These are phyloP conservation scores for Dianthus caryophyllus DNA, from an alignment of 148 eudicot genomes.

Conservation along the genomic window DNA sequence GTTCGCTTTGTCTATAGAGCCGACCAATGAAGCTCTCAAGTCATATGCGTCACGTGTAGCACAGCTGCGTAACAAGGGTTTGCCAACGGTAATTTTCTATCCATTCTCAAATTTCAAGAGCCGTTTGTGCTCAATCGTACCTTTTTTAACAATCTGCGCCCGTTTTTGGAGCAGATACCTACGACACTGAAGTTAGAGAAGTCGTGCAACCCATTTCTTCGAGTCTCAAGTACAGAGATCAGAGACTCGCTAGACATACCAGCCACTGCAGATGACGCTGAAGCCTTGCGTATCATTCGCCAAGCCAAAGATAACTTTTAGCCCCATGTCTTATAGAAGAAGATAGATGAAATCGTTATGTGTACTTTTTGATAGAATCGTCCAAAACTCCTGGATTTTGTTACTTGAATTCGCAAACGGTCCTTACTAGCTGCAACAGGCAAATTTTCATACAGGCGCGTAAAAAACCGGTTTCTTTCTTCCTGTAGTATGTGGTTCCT, in stretches of 20 bases:
- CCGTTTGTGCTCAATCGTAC: not conserved
- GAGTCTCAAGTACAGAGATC: constrained; percentile 63
- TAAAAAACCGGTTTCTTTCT: not conserved
- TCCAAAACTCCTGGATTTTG: not conserved
- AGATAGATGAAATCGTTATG: not conserved
- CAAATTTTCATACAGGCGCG: not conserved
- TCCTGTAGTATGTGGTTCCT: not conserved
- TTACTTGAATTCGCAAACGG: constrained; percentile 10
- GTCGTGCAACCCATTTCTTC: constrained; percentile 75
- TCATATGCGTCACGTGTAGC: constrained; percentile 62
- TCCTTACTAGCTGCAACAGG: not conserved
- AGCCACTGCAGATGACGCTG: constrained; percentile 49
- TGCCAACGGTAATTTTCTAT: constrained; percentile 66
- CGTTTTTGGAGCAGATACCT: constrained; percentile 50
- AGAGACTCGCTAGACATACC: constrained; percentile 53
- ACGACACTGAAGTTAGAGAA: constrained; percentile 66
- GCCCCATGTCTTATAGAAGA: constrained; percentile 13
- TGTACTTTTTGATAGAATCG: not conserved
- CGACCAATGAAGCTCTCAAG: constrained; percentile 59
- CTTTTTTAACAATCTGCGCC: not conserved
- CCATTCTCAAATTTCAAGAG: not conserved
- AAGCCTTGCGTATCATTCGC: constrained; percentile 63
- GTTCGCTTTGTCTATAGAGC: constrained; percentile 86
- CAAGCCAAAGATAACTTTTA: constrained; percentile 75
- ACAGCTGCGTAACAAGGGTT: constrained; percentile 60